phyloP scores from a whole-genome alignment of 345 rosid species.

The Turnera subulata region DNA sequence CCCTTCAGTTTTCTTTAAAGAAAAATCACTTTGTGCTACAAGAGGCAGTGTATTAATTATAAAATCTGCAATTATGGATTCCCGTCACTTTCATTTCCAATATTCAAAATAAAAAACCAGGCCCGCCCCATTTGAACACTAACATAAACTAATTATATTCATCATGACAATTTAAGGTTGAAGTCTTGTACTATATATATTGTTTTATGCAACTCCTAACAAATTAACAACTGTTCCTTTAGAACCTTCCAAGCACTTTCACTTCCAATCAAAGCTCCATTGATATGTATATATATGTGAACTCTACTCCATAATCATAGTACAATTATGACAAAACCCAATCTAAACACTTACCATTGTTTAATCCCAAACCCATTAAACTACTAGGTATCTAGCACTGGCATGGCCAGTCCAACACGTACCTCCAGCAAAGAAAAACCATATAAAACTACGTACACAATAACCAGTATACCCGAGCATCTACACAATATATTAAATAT shows the following conservation, averaged over 20 bases:
- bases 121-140: neutral
- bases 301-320: slow-evolving; percentile 24
- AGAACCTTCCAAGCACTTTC: slow-evolving; percentile 2
- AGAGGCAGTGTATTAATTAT: neutral
- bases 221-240: neutral
- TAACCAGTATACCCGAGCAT: neutral
- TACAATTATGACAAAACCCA: slow-evolving; percentile 18
- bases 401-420: neutral
- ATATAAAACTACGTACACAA: neutral
- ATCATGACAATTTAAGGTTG: neutral
- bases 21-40: neutral
- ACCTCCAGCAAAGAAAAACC: neutral
- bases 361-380: neutral
- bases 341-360: slow-evolving; percentile 1
- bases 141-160: neutral
- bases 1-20: neutral
- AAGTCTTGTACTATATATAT: no score
- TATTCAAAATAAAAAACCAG: neutral
- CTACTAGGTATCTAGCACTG: neutral
- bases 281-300: no score
- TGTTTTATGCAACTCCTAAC: no score
- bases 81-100: slow-evolving; percentile 26
- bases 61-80: slow-evolving; percentile 12
- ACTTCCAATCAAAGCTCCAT: slow-evolving; percentile 1
- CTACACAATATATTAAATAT: neutral